Conservation (phyloP, 257 asterid genomes). For the Ballota nigra region DNA sequence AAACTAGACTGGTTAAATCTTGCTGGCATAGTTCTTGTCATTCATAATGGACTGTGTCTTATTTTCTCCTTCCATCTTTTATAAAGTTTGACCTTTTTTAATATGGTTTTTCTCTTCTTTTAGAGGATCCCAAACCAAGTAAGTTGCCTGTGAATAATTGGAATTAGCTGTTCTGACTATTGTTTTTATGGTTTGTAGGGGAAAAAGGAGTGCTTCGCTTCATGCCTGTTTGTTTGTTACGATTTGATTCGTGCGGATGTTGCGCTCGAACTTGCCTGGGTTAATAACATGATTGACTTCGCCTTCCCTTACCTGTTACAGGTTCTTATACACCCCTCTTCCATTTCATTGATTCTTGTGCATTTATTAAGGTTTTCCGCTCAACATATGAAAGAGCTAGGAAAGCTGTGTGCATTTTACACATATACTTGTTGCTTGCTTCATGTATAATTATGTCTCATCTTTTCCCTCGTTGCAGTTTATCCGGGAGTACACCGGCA, state of each 20-base stretch:
- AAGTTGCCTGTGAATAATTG: neutral
- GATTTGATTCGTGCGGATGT: constrained; percentile 87
- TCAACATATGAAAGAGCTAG: constrained; percentile 1
- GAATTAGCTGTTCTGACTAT: neutral
- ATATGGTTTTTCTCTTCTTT: neutral
- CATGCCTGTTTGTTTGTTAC: constrained; percentile 92
- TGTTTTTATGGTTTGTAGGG: constrained; percentile 53
- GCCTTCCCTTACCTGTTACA: constrained; percentile 91
- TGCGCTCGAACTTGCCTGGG: constrained; percentile 96
- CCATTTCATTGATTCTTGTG: neutral
- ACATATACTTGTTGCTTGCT: neutral
- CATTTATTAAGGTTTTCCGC: neutral
- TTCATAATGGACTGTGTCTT: neutral
- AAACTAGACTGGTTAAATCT: too few relatives aligned
- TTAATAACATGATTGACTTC: constrained; percentile 87
- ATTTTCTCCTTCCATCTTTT: neutral
- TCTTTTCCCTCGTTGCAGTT: constrained; percentile 32
- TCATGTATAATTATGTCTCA: neutral
- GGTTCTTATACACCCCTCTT: constrained; percentile 41
- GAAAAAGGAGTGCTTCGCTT: constrained; percentile 93
- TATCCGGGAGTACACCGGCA: constrained; percentile 57
- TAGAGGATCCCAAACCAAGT: neutral
- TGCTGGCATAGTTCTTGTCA: neutral
- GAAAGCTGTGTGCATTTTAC: neutral
- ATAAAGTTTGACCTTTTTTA: neutral